Conservation (phyloP, 345 rosid species). For the Conringia planisiliqua region DNA sequence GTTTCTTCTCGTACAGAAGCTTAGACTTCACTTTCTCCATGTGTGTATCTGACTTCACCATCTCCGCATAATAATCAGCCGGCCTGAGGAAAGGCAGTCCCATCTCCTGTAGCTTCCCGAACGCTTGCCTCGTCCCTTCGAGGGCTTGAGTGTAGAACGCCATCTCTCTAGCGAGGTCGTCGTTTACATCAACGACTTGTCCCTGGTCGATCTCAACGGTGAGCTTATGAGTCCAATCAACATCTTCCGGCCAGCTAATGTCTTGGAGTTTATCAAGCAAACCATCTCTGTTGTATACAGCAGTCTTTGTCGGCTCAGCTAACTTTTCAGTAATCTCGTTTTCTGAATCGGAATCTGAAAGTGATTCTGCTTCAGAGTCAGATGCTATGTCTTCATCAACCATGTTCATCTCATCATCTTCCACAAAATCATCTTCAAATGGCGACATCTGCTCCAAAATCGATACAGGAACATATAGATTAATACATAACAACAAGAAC, state of each 20-base stretch:
- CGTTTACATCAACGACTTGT: constrained; percentile 82
- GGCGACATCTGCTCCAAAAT: constrained; percentile 25
- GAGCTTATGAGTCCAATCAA: constrained; percentile 69
- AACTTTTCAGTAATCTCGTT: constrained; percentile 55
- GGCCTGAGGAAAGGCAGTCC: constrained; percentile 78
- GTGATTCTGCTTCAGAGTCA: constrained; percentile 49
- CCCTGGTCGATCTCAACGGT: constrained; percentile 55
- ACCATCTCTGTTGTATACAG: constrained; percentile 62
- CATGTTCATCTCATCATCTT: constrained; percentile 46
- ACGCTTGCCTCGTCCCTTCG: constrained; percentile 69
- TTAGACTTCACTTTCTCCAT: constrained; percentile 83
- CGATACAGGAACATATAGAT: not conserved
- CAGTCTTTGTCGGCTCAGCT: constrained; percentile 52
- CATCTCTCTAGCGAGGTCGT: constrained; percentile 71
- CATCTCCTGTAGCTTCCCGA: constrained; percentile 52
- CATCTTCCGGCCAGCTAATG: constrained; percentile 71
- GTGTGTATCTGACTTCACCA: constrained; percentile 75
- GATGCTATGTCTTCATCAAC: constrained; percentile 29
- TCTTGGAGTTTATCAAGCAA: constrained; percentile 75
- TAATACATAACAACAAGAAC: not conserved
- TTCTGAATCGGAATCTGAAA: constrained; percentile 59
- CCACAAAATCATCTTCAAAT: constrained; percentile 34
- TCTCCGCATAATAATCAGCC: constrained; percentile 76
- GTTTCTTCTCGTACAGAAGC: constrained; percentile 64
- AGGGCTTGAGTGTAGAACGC: constrained; percentile 77